Conservation (phyloP, 164 flowering plant genomes). For the Aristolochia californica region DNA sequence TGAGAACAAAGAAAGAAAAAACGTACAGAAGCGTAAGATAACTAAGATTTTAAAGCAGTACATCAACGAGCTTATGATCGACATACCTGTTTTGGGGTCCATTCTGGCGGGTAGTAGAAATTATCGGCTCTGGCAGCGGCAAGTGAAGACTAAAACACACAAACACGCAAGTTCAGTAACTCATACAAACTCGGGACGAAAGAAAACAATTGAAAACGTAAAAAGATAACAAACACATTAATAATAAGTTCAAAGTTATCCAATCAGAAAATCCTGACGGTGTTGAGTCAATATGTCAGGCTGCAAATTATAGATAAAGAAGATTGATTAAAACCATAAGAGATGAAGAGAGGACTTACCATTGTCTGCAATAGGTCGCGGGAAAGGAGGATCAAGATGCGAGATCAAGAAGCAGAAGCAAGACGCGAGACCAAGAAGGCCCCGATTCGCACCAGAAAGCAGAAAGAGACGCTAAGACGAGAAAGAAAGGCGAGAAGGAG, state of each 20-base stretch:
- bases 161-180: not conserved
- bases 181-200: not conserved
- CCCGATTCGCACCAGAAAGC: too few relatives aligned
- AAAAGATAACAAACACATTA: not conserved
- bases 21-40: not conserved
- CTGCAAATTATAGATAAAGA: too few relatives aligned
- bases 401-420: too few relatives aligned
- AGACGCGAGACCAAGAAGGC: too few relatives aligned
- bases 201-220: not conserved
- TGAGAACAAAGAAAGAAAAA: conserved; percentile 3
- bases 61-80: not conserved
- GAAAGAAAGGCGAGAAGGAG: too few relatives aligned
- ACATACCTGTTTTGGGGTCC: conserved; percentile 78
- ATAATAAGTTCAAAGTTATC: not conserved
- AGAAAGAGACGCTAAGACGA: too few relatives aligned
- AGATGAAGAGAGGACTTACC: too few relatives aligned
- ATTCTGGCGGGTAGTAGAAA: conserved; percentile 97
- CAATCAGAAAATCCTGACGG: not conserved
- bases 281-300: too few relatives aligned
- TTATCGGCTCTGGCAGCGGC: conserved; percentile 99
- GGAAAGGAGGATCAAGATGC: too few relatives aligned
- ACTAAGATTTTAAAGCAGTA: too few relatives aligned
- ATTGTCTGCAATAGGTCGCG: too few relatives aligned
- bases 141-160: conserved; percentile 58
- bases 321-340: too few relatives aligned